A percentile compares a stretch with the other conserved stretches of the same genome.
Conservation (phyloP, 306 rosid species). For the Benincasa hispida region DNA sequence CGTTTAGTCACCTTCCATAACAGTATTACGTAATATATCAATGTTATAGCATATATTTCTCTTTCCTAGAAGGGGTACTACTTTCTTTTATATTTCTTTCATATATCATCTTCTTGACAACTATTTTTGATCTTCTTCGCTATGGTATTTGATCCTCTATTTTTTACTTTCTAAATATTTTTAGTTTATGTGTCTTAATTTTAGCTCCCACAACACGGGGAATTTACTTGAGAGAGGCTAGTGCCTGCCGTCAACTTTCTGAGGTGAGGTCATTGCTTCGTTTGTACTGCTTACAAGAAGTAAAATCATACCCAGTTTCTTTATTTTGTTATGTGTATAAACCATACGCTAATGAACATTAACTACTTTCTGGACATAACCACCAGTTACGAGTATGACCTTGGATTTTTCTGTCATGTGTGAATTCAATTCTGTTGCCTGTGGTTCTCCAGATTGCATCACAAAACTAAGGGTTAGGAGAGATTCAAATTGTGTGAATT, state of each 20-base stretch:
- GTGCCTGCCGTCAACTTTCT: conserved; percentile 53
- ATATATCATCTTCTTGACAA: neutral
- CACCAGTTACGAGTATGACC: neutral
- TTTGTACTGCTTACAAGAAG: conserved; percentile 9
- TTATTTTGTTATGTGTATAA: neutral
- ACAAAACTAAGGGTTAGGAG: too few species aligned
- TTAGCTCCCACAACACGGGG: conserved; percentile 75
- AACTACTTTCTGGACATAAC: neutral
- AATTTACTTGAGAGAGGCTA: conserved; percentile 84
- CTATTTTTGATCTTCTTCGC: neutral
- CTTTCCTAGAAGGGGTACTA: neutral
- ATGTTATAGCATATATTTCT: neutral
- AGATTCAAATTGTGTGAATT: too few species aligned
- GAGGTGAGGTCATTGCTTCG: conserved; percentile 56
- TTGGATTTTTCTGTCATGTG: neutral
- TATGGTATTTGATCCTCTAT: neutral
- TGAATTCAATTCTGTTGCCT: neutral
- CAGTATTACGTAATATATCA: neutral
- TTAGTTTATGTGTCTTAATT: conserved; percentile 13
- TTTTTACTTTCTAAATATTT: neutral
- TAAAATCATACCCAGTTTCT: neutral
- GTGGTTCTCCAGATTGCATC: too few species aligned
- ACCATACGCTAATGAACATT: neutral
- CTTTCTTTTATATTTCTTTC: neutral
- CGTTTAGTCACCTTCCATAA: neutral